Conservation (phyloP, 345 rosid species). For the Clarkia xantiana region DNA sequence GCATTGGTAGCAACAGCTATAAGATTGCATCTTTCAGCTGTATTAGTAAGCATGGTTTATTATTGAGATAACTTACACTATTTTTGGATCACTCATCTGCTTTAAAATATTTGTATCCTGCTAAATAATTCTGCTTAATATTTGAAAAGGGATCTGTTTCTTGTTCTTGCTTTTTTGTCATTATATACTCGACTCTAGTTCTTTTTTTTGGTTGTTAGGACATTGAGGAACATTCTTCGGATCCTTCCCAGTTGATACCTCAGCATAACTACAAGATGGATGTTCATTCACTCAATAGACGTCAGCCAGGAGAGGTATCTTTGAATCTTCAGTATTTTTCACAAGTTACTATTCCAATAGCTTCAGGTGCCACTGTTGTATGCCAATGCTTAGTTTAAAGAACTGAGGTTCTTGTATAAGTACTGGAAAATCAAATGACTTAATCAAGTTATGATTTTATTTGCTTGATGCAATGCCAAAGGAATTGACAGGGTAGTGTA, state of each 20-base stretch:
- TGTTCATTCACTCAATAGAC: constrained; percentile 64
- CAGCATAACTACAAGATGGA: constrained; percentile 97
- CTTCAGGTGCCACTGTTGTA: neutral
- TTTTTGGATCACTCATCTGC: neutral
- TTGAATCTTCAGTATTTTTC: neutral
- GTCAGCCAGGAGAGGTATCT: constrained; percentile 87
- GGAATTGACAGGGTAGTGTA: no score
- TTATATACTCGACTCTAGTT: constrained; percentile 1
- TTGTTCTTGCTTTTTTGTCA: neutral
- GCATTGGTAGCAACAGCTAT: no score
- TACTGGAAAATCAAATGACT: no score
- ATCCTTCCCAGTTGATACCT: constrained; percentile 69
- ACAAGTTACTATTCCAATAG: neutral
- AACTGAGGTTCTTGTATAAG: no score
- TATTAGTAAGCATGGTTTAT: neutral
- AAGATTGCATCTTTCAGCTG: no score
- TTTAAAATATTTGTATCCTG: neutral
- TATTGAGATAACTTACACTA: neutral
- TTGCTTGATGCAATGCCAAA: no score
- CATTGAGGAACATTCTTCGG: constrained; percentile 55
- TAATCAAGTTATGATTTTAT: no score
- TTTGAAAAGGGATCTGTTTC: no score
- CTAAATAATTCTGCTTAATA: no score
- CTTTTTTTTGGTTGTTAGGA: constrained; percentile 37
- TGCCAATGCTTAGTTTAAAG: no score